Evolutionary conservation across 2,329 filamentous ascomycete species (phyloP), one percentile per base, ranked within the genome.

Genomic region (Eutypella sp.): DNA sequence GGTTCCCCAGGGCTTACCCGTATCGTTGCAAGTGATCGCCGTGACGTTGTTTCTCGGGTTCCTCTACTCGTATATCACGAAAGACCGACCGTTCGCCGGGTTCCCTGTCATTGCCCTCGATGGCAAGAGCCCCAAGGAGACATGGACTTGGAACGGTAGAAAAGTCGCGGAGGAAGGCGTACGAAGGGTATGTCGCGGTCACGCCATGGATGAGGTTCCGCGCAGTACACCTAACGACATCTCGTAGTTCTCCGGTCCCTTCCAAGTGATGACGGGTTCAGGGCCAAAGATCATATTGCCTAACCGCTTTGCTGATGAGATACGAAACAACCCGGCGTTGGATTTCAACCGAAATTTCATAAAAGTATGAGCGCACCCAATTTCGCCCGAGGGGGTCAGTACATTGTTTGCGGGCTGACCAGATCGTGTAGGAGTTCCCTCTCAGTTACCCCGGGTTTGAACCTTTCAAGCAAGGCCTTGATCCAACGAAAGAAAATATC

Each of bases 401-500:
- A n/a, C n/a, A n/a, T n/a, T 22, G 9, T 20, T 1, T 19, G 20
- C 5, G 13, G 19, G 31, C 36, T 22, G 22, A 41, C 15, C 18
- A 25, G 2, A 11, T 10, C 15, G 24, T 20, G n/a, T n/a, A 66
- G 63, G 63, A 67, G 45, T 66, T 66, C 46, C 60, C 62, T 47
- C 44, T 58, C 3, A 52, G 57, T 8, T 66, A 64, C 31, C 62
- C 62, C 5, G 64, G 63, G 4, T 67, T 66, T 42, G 59, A 66
- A 25, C 54, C 54, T 23, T 53, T 54, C 22, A 56, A 52, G 18
- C 51, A 55, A 23, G 54, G 57, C 4, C 27, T 63, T 3, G 40
- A 39, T n/a, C n/a, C n/a, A 16, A 38, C 19, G 2, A 47, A 61
- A 25, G 58, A 58, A 11, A 42, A 50, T 8, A 48, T 68, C 16